Conservation (phyloP, 495 filamentous ascomycete genomes). For the Endocarpon pusillum region DNA sequence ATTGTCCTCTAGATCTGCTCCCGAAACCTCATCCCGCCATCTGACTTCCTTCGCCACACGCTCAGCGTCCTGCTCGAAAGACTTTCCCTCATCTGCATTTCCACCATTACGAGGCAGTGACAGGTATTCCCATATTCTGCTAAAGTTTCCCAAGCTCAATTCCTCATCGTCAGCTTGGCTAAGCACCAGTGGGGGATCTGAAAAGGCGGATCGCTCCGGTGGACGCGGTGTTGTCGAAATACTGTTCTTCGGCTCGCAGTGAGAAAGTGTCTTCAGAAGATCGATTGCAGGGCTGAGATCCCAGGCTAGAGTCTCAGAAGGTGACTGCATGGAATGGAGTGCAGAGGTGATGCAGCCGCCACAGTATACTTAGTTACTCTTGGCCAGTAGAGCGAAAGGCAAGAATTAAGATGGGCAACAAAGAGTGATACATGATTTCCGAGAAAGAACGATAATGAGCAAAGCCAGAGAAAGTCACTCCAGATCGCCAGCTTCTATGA, state of each 20-base stretch:
- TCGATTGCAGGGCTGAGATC: conserved; percentile 32
- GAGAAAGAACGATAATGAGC: too few relatives aligned
- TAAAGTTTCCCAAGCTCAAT: conserved; percentile 24
- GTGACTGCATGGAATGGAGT: conserved; percentile 10
- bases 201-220: neutral
- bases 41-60: conserved; percentile 13
- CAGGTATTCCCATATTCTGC: conserved; percentile 22
- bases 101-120: too few relatives aligned
- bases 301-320: conserved; percentile 21
- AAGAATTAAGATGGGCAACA: too few relatives aligned
- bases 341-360: too few relatives aligned
- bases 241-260: neutral
- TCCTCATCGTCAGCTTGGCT: neutral
- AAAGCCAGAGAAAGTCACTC: too few relatives aligned
- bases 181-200: too few relatives aligned
- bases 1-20: conserved; percentile 12
- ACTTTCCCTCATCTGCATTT: conserved; percentile 2
- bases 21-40: conserved; percentile 18
- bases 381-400: too few relatives aligned
- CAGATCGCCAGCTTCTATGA: too few relatives aligned
- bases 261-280: conserved; percentile 15
- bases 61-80: conserved; percentile 9
- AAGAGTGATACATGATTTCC: too few relatives aligned
- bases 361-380: too few relatives aligned
- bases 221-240: conserved; percentile 1